Conservation (phyloP, 2,329 filamentous ascomycete species). For the Microcyclospora tardicrescens region DNA sequence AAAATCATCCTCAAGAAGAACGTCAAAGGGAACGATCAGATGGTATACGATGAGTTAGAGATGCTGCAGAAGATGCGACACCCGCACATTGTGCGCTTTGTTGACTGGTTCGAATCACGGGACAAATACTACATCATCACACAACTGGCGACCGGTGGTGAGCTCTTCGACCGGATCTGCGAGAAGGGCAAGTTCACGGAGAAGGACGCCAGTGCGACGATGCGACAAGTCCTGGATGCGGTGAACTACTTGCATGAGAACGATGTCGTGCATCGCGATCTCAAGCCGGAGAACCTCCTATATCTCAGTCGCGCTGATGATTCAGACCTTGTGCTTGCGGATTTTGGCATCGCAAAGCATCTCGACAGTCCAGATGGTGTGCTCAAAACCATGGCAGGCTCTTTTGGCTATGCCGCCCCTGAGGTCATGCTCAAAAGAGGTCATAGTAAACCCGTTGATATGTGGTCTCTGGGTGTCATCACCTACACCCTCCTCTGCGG, state of each 20-base stretch:
- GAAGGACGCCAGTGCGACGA: conserved; percentile 92
- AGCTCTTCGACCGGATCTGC: conserved; percentile 95
- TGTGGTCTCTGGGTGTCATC: conserved; percentile 99
- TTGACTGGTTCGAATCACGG: conserved; percentile 98
- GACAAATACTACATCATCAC: conserved; percentile 99
- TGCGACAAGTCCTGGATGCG: conserved; percentile 82
- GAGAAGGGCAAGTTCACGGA: conserved; percentile 97
- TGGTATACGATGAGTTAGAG: conserved; percentile 95
- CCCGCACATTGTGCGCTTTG: conserved; percentile 90
- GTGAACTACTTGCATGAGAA: conserved; percentile 90
- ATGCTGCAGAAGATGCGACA: conserved; percentile 87
- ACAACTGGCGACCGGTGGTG: conserved; percentile 85
- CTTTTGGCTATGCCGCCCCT: conserved; percentile 92
- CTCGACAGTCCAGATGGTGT: conserved; percentile 82
- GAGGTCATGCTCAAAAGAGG: conserved; percentile 98
- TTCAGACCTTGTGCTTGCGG: conserved; percentile 82
- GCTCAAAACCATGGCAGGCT: conserved; percentile 95
- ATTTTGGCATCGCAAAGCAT: conserved; percentile 98
- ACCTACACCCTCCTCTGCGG: conserved; percentile 96
- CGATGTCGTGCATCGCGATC: conserved; percentile 92
- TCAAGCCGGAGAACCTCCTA: conserved; percentile 95
- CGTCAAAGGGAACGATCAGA: conserved; percentile 93
- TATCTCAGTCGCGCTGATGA: conserved; percentile 68
- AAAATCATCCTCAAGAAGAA: conserved; percentile 99
- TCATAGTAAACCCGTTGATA: conserved; percentile 95